phyloP scores from a whole-genome alignment of 1,284 basidiomycete species.

The Ustilago trichophora region DNA sequence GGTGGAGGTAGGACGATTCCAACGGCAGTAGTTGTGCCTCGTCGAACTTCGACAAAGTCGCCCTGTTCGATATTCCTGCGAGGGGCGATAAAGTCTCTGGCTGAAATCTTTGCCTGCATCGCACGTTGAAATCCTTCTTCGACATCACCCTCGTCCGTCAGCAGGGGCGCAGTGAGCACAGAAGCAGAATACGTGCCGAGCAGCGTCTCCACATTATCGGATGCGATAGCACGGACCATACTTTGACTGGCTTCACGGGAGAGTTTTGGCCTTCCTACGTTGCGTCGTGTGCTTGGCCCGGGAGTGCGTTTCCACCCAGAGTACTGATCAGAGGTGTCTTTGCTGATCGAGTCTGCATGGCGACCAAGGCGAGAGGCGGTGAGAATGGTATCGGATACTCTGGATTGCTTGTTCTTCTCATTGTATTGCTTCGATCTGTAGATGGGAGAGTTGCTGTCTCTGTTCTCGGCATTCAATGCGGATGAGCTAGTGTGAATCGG shows the following conservation, averaged over 20 bases:
- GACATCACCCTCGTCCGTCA: neutral
- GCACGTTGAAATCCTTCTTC: neutral
- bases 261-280: constrained; percentile 18
- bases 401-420: constrained; percentile 1
- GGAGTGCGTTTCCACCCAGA: constrained; percentile 40
- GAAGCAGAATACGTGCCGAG: constrained; percentile 16
- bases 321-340: constrained; percentile 13
- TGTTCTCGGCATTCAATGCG: neutral
- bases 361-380: constrained; percentile 19
- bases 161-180: constrained; percentile 16
- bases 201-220: constrained; percentile 7
- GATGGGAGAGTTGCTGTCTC: neutral
- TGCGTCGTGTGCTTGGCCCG: constrained; percentile 28
- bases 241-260: constrained; percentile 20
- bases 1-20: constrained; percentile 28
- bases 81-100: constrained; percentile 24
- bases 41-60: constrained; percentile 45
- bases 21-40: neutral
- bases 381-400: constrained; percentile 24
- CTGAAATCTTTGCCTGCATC: neutral
- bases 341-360: constrained; percentile 11
- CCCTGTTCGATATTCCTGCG: constrained; percentile 23
- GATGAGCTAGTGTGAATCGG: neutral
- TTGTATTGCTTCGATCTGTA: neutral
- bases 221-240: neutral